These are phyloP conservation scores for Populus nigra DNA, from an alignment of 345 rosid species.

Conservation along the genomic window DNA sequence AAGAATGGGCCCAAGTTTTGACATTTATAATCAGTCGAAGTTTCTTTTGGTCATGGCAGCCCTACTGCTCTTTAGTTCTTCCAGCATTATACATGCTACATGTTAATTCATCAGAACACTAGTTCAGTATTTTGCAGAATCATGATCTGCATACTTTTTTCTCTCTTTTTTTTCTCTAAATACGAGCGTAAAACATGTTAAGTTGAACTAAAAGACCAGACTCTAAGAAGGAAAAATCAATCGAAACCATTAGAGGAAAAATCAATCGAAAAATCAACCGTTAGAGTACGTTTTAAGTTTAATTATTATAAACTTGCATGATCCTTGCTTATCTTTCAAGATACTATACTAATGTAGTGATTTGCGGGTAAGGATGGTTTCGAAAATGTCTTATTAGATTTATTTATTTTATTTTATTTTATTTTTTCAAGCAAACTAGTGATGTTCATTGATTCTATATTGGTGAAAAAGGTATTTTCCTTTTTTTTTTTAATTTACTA, in stretches of 20 bases:
- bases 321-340: too few relatives aligned
- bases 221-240: background rate
- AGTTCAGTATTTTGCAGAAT: background rate
- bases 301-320: too few relatives aligned
- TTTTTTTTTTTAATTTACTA: too few relatives aligned
- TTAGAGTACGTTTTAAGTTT: too few relatives aligned
- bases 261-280: too few relatives aligned
- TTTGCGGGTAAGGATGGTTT: too few relatives aligned
- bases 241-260: background rate
- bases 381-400: too few relatives aligned
- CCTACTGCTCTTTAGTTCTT: background rate
- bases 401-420: too few relatives aligned
- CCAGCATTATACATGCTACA: background rate
- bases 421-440: too few relatives aligned
- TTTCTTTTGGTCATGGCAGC: background rate
- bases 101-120: background rate
- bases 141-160: slow-evolving; percentile 6
- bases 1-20: background rate
- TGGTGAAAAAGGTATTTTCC: too few relatives aligned
- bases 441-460: too few relatives aligned
- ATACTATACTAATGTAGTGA: too few relatives aligned
- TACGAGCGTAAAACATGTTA: background rate
- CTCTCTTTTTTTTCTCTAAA: background rate
- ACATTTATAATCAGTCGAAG: background rate
- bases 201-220: background rate